phyloP scores from a whole-genome alignment of 1,139 yeast genomes.

The Protomyces pachydermus region DNA sequence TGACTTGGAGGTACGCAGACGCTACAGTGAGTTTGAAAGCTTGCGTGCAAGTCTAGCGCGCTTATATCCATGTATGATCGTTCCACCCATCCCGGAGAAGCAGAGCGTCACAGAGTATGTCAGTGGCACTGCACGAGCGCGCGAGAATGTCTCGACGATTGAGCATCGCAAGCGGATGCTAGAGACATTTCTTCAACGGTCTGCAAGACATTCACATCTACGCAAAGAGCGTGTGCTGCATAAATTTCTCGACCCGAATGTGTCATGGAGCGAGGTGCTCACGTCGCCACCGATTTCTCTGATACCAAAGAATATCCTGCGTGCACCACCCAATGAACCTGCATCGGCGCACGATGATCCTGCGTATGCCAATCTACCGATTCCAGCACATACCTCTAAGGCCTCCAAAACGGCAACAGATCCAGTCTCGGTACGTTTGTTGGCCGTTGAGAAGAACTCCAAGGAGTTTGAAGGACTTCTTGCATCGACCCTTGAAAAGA shows the following conservation, averaged over 20 bases:
- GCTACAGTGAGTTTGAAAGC: conserved; percentile 90
- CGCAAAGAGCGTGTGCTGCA: conserved; percentile 60
- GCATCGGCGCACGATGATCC: conserved; percentile 45
- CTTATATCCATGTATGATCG: conserved; percentile 71
- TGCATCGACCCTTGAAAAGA: conserved; percentile 56
- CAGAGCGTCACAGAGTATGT: conserved; percentile 48
- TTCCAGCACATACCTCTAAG: conserved; percentile 49
- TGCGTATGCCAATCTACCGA: conserved; percentile 60
- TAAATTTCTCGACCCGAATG: conserved; percentile 77
- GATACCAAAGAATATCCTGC: conserved; percentile 50
- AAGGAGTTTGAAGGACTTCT: conserved; percentile 55
- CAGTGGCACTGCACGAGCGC: conserved; percentile 52
- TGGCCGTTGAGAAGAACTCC: conserved; percentile 34
- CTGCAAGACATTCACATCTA: conserved; percentile 55
- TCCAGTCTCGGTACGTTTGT: conserved; percentile 8
- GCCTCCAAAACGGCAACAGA: conserved; percentile 32
- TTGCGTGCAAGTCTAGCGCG: conserved; percentile 63
- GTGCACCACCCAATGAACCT: conserved; percentile 55
- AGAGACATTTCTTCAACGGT: conserved; percentile 70
- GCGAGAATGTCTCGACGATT: conserved; percentile 50
- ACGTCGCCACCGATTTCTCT: conserved; percentile 55
- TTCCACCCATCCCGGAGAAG: conserved; percentile 95
- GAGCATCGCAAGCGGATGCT: conserved; percentile 71
- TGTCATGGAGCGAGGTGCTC: conserved; percentile 62
- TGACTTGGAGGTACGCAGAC: conserved; percentile 52